These are phyloP conservation scores for Cynara cardunculus DNA, from an alignment of 129 eudicot species.

Conservation along the genomic window DNA sequence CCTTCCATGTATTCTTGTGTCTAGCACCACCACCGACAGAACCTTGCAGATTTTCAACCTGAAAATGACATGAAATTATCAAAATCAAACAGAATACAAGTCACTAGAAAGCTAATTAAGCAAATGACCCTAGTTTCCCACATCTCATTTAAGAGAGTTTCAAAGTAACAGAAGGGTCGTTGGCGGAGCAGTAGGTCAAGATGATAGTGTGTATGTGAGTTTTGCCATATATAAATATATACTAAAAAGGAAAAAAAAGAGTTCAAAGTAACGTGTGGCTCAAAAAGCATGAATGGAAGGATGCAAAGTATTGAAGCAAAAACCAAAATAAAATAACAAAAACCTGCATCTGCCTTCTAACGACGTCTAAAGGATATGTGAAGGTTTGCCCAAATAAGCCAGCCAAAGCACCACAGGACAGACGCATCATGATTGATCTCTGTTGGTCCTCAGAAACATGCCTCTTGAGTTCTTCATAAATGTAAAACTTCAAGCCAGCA, in stretches of 20 bases:
- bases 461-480: constrained; percentile 83
- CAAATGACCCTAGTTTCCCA: too few species aligned
- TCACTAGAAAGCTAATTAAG: background rate
- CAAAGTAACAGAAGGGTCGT: background rate
- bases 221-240: background rate
- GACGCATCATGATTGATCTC: constrained; percentile 61
- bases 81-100: background rate
- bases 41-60: constrained; percentile 86
- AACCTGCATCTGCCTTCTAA: constrained; percentile 99
- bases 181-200: background rate
- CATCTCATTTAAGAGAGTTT: too few species aligned
- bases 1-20: constrained; percentile 65
- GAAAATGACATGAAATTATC: constrained; percentile 12
- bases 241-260: background rate
- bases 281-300: background rate
- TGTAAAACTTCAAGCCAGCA: constrained; percentile 94
- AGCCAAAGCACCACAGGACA: constrained; percentile 96
- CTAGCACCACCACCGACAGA: constrained; percentile 35
- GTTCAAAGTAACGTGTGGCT: background rate
- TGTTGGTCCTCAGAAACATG: constrained; percentile 93
- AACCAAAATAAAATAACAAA: background rate
- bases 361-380: constrained; percentile 97
- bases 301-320: background rate
- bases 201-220: background rate
- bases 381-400: constrained; percentile 95